These are phyloP conservation scores for Flaveria bidentis DNA, from an alignment of 129 eudicot species.

Conservation along the genomic window DNA sequence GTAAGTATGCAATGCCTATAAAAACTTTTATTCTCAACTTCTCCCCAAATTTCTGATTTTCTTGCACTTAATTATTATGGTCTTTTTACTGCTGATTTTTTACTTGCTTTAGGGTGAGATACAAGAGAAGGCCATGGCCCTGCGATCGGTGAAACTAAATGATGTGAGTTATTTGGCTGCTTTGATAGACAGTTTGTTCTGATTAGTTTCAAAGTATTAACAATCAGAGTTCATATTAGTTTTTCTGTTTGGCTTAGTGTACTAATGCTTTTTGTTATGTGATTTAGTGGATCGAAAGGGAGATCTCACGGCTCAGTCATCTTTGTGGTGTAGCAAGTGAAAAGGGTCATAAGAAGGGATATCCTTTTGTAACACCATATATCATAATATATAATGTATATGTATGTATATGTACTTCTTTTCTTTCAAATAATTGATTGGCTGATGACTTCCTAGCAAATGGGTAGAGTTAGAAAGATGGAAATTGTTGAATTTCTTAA, in stretches of 20 bases:
- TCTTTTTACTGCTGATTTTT: constrained; percentile 8
- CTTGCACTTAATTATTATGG: background rate
- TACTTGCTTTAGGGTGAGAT: constrained; percentile 71
- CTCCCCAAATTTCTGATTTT: background rate
- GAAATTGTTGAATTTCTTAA: constrained; percentile 50
- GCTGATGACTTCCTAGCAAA: background rate
- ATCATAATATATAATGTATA: background rate
- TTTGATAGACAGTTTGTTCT: background rate
- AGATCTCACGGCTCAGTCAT: constrained; percentile 66
- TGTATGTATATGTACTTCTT: background rate
- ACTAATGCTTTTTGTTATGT: constrained; percentile 20
- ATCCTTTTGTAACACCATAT: constrained; percentile 55
- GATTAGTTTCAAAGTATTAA: background rate
- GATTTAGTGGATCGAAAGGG: constrained; percentile 71
- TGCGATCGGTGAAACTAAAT: constrained; percentile 63
- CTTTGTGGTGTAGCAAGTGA: constrained; percentile 79
- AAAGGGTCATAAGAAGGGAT: constrained; percentile 80
- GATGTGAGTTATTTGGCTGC: constrained; percentile 57
- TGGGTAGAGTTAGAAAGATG: background rate
- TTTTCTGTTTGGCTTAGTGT: constrained; percentile 9
- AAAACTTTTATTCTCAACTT: background rate
- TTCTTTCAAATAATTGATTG: background rate
- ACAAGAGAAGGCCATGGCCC: constrained; percentile 72
- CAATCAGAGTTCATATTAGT: background rate
- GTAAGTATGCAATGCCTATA: constrained; percentile 54